Conservation (phyloP, 495 filamentous ascomycete species). For the Lasiosphaeriaceae sp. region DNA sequence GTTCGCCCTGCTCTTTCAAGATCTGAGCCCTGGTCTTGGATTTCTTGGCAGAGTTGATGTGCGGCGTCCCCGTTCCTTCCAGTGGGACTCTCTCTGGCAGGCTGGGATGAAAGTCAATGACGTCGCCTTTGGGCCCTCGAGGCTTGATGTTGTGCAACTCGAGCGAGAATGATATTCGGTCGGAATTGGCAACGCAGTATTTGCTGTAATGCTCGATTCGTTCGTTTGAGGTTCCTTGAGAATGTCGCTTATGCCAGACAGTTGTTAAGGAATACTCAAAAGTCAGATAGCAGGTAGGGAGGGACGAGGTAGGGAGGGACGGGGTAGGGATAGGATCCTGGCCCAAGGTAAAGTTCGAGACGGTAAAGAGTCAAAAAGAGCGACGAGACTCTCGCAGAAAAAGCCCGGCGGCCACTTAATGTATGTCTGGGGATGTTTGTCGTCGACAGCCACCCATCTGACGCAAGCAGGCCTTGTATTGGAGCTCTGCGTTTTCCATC, state of each 20-base stretch:
- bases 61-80: background rate
- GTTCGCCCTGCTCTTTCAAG: background rate
- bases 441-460: background rate
- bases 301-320: background rate
- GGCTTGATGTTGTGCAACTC: no score
- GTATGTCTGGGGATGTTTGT: background rate
- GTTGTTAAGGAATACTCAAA: no score
- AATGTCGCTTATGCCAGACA: no score
- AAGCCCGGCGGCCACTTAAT: background rate
- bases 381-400: background rate
- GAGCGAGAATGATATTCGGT: no score
- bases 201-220: no score
- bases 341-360: background rate
- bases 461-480: slow-evolving; percentile 11
- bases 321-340: background rate
- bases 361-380: background rate
- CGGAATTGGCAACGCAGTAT: no score
- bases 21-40: background rate
- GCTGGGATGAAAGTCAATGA: no score
- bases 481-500: slow-evolving; percentile 38
- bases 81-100: background rate
- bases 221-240: no score
- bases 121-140: background rate
- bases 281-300: background rate
- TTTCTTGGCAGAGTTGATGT: slow-evolving; percentile 2